Base-by-base conservation (phyloP, 1,284 basidiomycete genomes). In the Puccinia brachypodii region DNA sequence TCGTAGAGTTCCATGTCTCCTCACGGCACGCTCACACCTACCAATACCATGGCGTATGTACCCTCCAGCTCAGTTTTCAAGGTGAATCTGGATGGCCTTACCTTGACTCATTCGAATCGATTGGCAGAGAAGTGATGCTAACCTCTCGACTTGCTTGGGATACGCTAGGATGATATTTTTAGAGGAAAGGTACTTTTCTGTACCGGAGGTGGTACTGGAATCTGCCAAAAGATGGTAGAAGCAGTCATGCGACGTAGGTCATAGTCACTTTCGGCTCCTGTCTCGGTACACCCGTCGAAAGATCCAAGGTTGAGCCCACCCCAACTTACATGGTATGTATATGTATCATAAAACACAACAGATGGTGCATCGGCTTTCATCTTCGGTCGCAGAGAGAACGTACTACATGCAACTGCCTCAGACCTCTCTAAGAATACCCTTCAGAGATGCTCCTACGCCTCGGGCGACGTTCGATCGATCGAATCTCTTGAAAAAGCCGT, bases 171-270 rank as follows among this genome's bases (percentile, higher is more conserved):
- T 77, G 92, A 94, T 84, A 89, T 97, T 56, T 97, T 97, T 90
- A 91, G 91, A 84, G 94, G 93, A 84, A 97, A 96, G 87, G 95
- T 98, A 16, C 89, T 96, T 25, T 96, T 98, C 88, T 95, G 93
- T 87, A 97, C 82, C 19, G 85, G 86, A 40, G 86, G 86, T 28
- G 86, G 86, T 0, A 85, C 85, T 0, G 96, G 96, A 14, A 98
- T 99, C 87, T 95, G 96, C 88, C 92, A 93, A 84, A 90, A 89
- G 74, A 95, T 98, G 91, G 93, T 92, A 53, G 90, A 94, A 86
- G 90, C 91, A 40, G 89, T 96, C 85, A 92, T 92, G 85, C 80
- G 91, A 88, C 62, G 58, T 83, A 84, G 71, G 77, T 83, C 72
- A 82, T 64, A n/a, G n/a, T n/a, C n/a, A n/a, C n/a, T n/a, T n/a